Conservation (phyloP, 176 grass and related monocot genomes). For the Areca catechu region DNA sequence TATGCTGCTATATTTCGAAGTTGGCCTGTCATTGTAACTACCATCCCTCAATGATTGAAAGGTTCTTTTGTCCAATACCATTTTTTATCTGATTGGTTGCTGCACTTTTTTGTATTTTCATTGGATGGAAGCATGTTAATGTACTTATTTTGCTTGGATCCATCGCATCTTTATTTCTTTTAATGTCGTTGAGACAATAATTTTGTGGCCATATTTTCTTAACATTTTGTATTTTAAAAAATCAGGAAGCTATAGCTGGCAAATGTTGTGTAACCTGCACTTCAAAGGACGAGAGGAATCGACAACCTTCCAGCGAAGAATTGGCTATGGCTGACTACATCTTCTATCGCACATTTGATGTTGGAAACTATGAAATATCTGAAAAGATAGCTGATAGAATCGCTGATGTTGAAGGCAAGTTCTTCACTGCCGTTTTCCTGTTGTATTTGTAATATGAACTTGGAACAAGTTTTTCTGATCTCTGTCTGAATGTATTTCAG, state of each 20-base stretch:
- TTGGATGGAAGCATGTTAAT: too few relatives aligned
- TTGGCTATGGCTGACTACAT: conserved; percentile 58
- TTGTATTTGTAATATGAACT: conserved; percentile 1
- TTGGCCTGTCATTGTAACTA: too few relatives aligned
- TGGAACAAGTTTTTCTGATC: conserved; percentile 11
- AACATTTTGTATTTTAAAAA: conserved; percentile 21
- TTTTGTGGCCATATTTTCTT: neutral
- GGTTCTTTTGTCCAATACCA: too few relatives aligned
- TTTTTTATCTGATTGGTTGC: too few relatives aligned
- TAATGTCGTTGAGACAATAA: neutral
- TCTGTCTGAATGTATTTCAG: conserved; percentile 34
- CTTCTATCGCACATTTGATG: conserved; percentile 77
- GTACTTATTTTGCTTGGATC: too few relatives aligned
- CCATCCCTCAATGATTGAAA: too few relatives aligned
- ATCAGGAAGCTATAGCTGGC: conserved; percentile 68
- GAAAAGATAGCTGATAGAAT: conserved; percentile 56
- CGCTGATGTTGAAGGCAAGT: conserved; percentile 36
- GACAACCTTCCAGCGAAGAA: conserved; percentile 50
- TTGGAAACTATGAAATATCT: conserved; percentile 34
- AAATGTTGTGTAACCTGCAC: conserved; percentile 84
- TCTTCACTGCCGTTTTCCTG: neutral
- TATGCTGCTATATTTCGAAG: too few relatives aligned
- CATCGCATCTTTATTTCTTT: too few relatives aligned
- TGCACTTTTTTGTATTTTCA: too few relatives aligned
- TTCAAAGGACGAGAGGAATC: conserved; percentile 65